Percentiles rank a stretch among this genome's conserved stretches.
Conservation (phyloP, 2,329 filamentous ascomycete species). For the Paraphoma chrysanthemicola region DNA sequence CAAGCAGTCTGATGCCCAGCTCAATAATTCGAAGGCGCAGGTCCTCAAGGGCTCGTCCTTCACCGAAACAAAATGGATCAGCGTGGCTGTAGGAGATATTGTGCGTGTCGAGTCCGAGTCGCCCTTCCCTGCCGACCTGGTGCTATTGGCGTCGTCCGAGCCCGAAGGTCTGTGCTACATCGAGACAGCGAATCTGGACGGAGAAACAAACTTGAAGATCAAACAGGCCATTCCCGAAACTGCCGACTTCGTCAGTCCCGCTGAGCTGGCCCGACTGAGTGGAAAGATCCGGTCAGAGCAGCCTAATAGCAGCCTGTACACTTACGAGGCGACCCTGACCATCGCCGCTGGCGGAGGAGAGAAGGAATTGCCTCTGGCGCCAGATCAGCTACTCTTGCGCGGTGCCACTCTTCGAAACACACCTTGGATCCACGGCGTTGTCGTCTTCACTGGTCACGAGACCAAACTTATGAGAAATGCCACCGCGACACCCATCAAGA, state of each 20-base stretch:
- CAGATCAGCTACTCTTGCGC: constrained; percentile 90
- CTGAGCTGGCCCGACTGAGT: constrained; percentile 82
- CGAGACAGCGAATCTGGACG: constrained; percentile 96
- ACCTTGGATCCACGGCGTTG: constrained; percentile 93
- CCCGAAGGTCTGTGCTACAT: constrained; percentile 98
- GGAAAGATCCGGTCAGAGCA: constrained; percentile 93
- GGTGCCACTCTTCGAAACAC: constrained; percentile 95
- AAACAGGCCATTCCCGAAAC: constrained; percentile 98
- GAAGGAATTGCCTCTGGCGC: constrained; percentile 87
- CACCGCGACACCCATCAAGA: constrained; percentile 95
- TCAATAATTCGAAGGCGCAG: constrained; percentile 87
- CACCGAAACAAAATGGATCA: constrained; percentile 89
- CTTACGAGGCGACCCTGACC: constrained; percentile 94
- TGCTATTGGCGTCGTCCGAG: constrained; percentile 91
- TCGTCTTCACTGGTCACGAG: constrained; percentile 97
- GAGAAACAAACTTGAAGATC: constrained; percentile 98
- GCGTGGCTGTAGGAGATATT: constrained; percentile 91
- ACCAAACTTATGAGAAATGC: constrained; percentile 99
- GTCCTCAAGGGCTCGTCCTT: constrained; percentile 86
- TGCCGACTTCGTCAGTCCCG: constrained; percentile 81
- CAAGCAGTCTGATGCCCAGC: constrained; percentile 81
- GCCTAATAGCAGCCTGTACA: constrained; percentile 97
- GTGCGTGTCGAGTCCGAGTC: constrained; percentile 93
- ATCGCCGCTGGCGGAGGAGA: constrained; percentile 90
- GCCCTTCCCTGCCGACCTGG: constrained; percentile 91